Evolutionary conservation across 2,329 filamentous ascomycete genomes (phyloP).

Genomic region (Tolypocladium capitatum): DNA sequence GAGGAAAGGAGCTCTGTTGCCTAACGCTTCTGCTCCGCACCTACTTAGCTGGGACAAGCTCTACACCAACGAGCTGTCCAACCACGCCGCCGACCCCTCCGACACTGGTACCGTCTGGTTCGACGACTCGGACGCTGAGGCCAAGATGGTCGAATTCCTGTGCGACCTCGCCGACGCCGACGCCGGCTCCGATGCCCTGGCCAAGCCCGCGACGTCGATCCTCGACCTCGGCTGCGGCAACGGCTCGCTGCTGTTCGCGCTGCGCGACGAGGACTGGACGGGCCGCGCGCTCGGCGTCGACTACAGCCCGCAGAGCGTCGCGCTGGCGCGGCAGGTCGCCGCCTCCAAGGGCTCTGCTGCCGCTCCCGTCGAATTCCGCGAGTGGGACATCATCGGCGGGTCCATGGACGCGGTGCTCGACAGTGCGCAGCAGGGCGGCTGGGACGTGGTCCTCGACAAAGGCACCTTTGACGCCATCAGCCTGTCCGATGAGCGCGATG

Average conservation of each 20-base stretch:
- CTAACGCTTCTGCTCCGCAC: not conserved
- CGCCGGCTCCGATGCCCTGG: constrained; percentile 1
- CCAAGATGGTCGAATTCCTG: constrained; percentile 63
- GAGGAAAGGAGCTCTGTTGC: no score
- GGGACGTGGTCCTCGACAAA: constrained; percentile 92
- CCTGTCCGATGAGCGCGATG: constrained; percentile 45
- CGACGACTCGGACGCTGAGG: constrained; percentile 78
- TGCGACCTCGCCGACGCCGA: constrained; percentile 12
- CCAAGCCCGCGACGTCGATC: constrained; percentile 38
- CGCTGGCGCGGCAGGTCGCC: constrained; percentile 57
- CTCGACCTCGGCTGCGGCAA: constrained; percentile 92
- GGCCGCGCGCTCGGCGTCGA: constrained; percentile 76
- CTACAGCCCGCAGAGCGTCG: constrained; percentile 65
- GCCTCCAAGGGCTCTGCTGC: constrained; percentile 8
- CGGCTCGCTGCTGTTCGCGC: constrained; percentile 75
- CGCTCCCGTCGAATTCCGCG: constrained; percentile 26
- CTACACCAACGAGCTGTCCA: constrained; percentile 57
- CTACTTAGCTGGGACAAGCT: constrained; percentile 56
- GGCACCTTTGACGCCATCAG: constrained; percentile 95
- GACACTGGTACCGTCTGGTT: constrained; percentile 95
- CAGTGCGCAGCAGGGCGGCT: constrained; percentile 35
- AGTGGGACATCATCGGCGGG: constrained; percentile 51
- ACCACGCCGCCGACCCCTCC: constrained; percentile 56
- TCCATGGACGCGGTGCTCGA: constrained; percentile 20
- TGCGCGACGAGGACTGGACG: constrained; percentile 50